A percentile compares a stretch with the other conserved stretches of the same genome.
phyloP scores from a whole-genome alignment of 331 rosid species.

The Stylosanthes scabra region DNA sequence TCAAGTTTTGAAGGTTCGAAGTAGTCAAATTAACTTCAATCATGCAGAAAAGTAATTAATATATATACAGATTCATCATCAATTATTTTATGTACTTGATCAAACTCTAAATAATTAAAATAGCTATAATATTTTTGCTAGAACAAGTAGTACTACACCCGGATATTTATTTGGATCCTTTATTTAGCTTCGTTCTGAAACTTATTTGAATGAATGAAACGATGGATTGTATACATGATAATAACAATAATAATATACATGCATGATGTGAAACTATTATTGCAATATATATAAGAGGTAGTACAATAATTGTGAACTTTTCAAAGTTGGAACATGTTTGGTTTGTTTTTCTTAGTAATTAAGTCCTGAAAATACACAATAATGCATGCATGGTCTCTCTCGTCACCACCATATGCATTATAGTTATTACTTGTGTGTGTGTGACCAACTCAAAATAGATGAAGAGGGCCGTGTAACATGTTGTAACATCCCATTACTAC shows the following conservation, averaged over 20 bases:
- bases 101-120: too few species aligned
- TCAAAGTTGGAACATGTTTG: neutral
- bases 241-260: neutral
- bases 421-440: neutral
- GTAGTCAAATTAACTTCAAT: too few species aligned
- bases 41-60: too few species aligned
- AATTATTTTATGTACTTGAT: too few species aligned
- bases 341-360: neutral
- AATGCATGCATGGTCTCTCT: constrained; percentile 15
- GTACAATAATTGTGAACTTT: neutral
- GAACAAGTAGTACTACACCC: too few species aligned
- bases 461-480: neutral
- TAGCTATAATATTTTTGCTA: too few species aligned
- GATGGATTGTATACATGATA: too few species aligned
- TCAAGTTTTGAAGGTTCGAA: too few species aligned
- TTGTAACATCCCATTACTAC: neutral
- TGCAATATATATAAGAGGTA: neutral
- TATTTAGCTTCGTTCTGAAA: too few species aligned
- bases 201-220: too few species aligned
- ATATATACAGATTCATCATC: too few species aligned
- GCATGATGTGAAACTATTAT: neutral
- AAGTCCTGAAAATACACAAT: neutral
- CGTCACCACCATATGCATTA: neutral
- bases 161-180: too few species aligned
- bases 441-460: neutral